phyloP scores from a whole-genome alignment of 2,329 filamentous ascomycete species.

The Talaromyces albobiverticillius region DNA sequence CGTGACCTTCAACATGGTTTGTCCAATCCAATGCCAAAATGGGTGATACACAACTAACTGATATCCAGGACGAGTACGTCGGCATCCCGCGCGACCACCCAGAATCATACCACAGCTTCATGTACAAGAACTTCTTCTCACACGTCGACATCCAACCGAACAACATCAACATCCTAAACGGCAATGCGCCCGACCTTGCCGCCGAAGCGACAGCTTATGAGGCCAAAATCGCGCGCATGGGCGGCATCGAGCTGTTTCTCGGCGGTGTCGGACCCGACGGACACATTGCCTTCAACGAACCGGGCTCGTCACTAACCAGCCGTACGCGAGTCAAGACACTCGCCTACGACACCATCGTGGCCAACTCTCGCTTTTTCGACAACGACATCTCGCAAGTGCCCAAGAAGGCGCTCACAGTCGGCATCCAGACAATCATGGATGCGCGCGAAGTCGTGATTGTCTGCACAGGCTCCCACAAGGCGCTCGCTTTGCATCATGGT shows the following conservation, averaged over 20 bases:
- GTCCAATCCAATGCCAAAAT: constrained; percentile 17
- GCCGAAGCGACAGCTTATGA: constrained; percentile 79
- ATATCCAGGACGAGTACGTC: constrained; percentile 75
- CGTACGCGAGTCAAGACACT: constrained; percentile 82
- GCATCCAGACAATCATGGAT: constrained; percentile 78
- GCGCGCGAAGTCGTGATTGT: constrained; percentile 79
- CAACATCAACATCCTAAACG: constrained; percentile 82
- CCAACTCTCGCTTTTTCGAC: constrained; percentile 80
- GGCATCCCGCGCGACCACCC: constrained; percentile 78
- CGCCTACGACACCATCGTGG: constrained; percentile 80
- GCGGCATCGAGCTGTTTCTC: constrained; percentile 82
- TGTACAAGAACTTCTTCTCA: constrained; percentile 91
- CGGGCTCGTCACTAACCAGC: constrained; percentile 72
- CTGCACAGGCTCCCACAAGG: constrained; percentile 77
- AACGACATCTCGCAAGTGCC: constrained; percentile 73
- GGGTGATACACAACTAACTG: constrained; percentile 1
- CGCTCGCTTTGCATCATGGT: constrained; percentile 73
- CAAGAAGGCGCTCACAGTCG: constrained; percentile 78
- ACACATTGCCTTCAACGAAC: constrained; percentile 89
- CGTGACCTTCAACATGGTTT: constrained; percentile 87
- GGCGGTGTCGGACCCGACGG: constrained; percentile 83
- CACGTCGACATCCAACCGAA: constrained; percentile 76
- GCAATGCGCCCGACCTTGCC: constrained; percentile 71
- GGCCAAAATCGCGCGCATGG: constrained; percentile 67
- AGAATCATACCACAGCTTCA: constrained; percentile 86